Conservation (phyloP, 768 basidiomycete genomes). For the Tephrocybe sp. region DNA sequence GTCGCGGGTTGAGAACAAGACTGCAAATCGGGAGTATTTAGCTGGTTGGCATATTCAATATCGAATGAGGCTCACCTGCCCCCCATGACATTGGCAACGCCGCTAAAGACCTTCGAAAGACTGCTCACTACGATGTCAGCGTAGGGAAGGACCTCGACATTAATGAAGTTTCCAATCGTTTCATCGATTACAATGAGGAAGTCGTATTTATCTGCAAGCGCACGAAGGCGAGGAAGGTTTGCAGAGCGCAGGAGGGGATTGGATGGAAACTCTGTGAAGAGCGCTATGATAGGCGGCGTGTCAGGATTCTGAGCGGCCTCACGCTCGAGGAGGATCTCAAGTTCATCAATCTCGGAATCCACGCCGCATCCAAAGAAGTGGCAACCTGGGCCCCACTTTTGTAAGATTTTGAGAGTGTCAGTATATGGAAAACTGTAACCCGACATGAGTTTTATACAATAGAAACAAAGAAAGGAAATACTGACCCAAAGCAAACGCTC, state of each 20-base stretch:
- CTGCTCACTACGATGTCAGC: slow-evolving; percentile 92
- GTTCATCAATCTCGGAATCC: slow-evolving; percentile 68
- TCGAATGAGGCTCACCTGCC: slow-evolving; percentile 64
- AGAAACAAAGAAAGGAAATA: neutral
- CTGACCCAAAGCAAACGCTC: slow-evolving; percentile 93
- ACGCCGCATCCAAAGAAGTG: slow-evolving; percentile 84
- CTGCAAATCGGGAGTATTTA: slow-evolving; percentile 34
- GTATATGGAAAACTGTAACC: slow-evolving; percentile 83
- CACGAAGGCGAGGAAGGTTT: slow-evolving; percentile 69
- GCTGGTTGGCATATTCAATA: neutral
- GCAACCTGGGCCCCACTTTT: slow-evolving; percentile 96
- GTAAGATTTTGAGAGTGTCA: slow-evolving; percentile 89
- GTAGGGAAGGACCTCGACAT: slow-evolving; percentile 84
- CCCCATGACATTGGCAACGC: slow-evolving; percentile 95
- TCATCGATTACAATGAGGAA: slow-evolving; percentile 92
- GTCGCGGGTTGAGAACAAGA: slow-evolving; percentile 81
- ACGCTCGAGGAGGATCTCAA: slow-evolving; percentile 59
- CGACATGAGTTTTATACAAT: neutral
- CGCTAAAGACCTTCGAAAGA: slow-evolving; percentile 93
- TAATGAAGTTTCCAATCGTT: slow-evolving; percentile 92
- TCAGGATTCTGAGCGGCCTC: slow-evolving; percentile 36
- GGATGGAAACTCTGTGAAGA: slow-evolving; percentile 94
- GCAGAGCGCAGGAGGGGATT: slow-evolving; percentile 91
- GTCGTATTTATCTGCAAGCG: slow-evolving; percentile 82
- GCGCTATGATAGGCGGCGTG: slow-evolving; percentile 64